These are phyloP conservation scores for Xerocomus spinulosus DNA, from an alignment of 768 basidiomycete genomes.

Conservation along the genomic window DNA sequence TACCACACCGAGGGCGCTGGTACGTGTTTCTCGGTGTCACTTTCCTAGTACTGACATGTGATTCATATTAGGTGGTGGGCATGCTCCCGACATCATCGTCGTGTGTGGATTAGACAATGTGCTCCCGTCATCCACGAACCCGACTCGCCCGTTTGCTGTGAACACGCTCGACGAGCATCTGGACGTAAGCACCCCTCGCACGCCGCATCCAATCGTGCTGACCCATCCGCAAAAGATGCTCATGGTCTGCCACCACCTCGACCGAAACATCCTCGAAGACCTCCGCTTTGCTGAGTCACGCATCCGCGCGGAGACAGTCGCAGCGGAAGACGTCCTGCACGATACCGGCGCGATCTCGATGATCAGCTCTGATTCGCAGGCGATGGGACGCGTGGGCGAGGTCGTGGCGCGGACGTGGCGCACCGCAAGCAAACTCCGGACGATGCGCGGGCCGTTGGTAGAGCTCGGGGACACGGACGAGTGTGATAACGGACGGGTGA, in stretches of 20 bases:
- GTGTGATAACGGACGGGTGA: constrained; percentile 83
- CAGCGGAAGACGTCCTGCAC: constrained; percentile 94
- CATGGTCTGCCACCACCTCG: constrained; percentile 99
- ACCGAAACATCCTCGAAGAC: constrained; percentile 88
- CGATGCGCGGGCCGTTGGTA: constrained; percentile 67
- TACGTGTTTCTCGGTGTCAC: constrained; percentile 18
- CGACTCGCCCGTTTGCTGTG: constrained; percentile 83
- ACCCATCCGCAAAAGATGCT: constrained; percentile 65
- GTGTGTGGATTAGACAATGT: constrained; percentile 89
- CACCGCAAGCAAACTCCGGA: constrained; percentile 92
- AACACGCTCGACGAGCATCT: constrained; percentile 97
- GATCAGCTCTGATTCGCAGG: constrained; percentile 95
- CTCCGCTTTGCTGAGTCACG: constrained; percentile 95
- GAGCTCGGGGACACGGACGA: constrained; percentile 44
- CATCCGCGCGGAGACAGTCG: constrained; percentile 93
- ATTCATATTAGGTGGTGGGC: constrained; percentile 80
- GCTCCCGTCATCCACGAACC: constrained; percentile 94
- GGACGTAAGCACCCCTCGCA: constrained; percentile 56
- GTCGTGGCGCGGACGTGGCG: constrained; percentile 92
- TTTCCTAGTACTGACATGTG: neutral
- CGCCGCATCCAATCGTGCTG: neutral
- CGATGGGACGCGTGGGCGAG: constrained; percentile 98
- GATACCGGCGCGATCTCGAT: constrained; percentile 93
- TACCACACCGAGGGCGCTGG: constrained; percentile 97
- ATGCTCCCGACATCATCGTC: constrained; percentile 98